Evolutionary conservation across 2,329 filamentous ascomycete species (phyloP).

Genomic region (Chalaropsis thielavioides): DNA sequence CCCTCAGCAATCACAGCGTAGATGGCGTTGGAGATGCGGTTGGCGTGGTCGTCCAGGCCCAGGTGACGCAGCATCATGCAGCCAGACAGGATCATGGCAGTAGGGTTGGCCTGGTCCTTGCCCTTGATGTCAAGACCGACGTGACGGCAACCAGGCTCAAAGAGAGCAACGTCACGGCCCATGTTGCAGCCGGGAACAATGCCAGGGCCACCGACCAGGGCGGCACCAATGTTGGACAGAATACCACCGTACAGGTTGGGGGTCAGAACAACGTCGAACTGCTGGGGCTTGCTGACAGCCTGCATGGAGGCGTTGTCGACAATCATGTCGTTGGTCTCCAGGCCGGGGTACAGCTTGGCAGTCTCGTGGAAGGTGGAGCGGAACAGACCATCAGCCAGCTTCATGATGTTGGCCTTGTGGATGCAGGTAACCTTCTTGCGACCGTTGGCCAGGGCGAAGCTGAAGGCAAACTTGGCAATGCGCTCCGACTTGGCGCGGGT

Average conservation of each 20-base stretch:
- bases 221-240: constrained; percentile 95
- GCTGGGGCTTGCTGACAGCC: constrained; percentile 87
- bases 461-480: constrained; percentile 97
- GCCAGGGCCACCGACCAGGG: constrained; percentile 89
- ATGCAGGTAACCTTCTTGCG: constrained; percentile 99
- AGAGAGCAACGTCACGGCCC: constrained; percentile 94
- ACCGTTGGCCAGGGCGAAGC: constrained; percentile 96
- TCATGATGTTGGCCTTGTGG: constrained; percentile 99
- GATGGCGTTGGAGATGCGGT: constrained; percentile 84
- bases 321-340: constrained; percentile 98
- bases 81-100: constrained; percentile 83
- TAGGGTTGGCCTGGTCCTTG: constrained; percentile 98
- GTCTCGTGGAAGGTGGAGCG: constrained; percentile 90
- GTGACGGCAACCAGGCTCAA: constrained; percentile 98
- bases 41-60: constrained; percentile 93
- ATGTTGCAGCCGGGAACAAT: constrained; percentile 99
- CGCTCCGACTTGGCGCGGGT: constrained; percentile 97
- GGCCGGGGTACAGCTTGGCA: constrained; percentile 85
- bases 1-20: constrained; percentile 73
- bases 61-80: constrained; percentile 96
- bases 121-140: constrained; percentile 99
- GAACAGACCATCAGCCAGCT: constrained; percentile 97
- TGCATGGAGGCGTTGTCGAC: constrained; percentile 99
- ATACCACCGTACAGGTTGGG: constrained; percentile 98
- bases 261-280: constrained; percentile 99